Evolutionary conservation across 2,329 filamentous ascomycete genomes (phyloP).

Genomic region (Stagonosporopsis vannaccii): DNA sequence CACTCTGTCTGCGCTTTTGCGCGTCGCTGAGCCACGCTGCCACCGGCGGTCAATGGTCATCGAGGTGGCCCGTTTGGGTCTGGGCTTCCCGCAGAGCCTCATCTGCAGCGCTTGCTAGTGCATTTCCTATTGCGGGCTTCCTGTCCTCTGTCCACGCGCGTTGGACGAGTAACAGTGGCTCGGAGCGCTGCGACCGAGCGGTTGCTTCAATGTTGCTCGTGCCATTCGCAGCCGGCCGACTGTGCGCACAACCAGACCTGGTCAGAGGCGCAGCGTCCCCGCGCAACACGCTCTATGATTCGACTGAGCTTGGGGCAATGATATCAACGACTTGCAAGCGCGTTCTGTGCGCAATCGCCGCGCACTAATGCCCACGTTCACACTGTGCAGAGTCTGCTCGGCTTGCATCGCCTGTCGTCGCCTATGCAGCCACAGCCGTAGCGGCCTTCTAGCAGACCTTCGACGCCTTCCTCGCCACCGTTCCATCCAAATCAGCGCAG

Average conservation of each 20-base stretch:
- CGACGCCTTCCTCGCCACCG: not conserved
- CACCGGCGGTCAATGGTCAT: not conserved
- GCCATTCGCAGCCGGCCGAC: not conserved
- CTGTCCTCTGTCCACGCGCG: not conserved
- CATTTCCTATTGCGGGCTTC: conserved; percentile 9
- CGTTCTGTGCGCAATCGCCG: not conserved
- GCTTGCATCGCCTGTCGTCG: not conserved
- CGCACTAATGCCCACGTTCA: conserved; percentile 3
- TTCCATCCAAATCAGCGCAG: not conserved
- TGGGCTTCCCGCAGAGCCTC: conserved; percentile 23
- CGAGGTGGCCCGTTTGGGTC: conserved; percentile 8
- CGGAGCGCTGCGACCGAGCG: conserved; percentile 7
- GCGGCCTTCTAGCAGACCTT: not conserved
- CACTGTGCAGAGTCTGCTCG: not conserved
- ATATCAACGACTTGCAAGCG: not conserved
- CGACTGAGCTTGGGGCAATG: not conserved
- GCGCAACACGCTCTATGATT: not conserved
- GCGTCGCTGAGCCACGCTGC: conserved; percentile 18
- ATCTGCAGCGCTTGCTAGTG: conserved; percentile 22
- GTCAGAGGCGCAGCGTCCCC: conserved; percentile 1
- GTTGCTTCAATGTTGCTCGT: not conserved
- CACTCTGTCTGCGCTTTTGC: conserved; percentile 5
- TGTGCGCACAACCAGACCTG: not conserved
- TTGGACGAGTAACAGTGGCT: conserved; percentile 1
- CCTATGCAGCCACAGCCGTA: not conserved